A percentile compares a stretch with the other conserved stretches of the same genome.
Conservation (phyloP, 257 asterid species). For the Cruciata laevipes region DNA sequence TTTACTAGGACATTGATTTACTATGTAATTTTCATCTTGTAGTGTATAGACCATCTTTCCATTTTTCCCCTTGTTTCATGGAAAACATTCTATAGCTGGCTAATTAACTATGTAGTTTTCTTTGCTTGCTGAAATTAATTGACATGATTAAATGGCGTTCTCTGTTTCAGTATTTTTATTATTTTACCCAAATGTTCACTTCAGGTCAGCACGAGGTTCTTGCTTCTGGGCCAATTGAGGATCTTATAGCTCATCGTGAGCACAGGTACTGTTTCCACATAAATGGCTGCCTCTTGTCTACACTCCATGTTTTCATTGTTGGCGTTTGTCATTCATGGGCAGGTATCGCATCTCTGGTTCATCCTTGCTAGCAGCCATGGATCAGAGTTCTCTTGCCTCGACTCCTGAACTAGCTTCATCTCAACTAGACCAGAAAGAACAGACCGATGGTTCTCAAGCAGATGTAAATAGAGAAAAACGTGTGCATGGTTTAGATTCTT, state of each 20-base stretch:
- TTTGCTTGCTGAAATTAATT: neutral
- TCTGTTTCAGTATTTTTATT: neutral
- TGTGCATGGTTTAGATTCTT: slow-evolving; percentile 27
- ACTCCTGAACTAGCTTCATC: slow-evolving; percentile 43
- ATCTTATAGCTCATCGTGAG: slow-evolving; percentile 98
- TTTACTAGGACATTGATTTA: slow-evolving; percentile 8
- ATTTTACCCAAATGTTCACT: slow-evolving; percentile 9
- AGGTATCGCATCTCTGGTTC: slow-evolving; percentile 99
- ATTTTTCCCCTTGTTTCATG: neutral
- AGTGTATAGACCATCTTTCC: neutral
- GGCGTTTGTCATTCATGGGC: slow-evolving; percentile 24
- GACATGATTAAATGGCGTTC: slow-evolving; percentile 1
- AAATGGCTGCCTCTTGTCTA: slow-evolving; percentile 5
- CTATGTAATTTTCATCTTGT: neutral
- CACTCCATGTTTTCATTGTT: neutral
- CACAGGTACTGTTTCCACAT: slow-evolving; percentile 55
- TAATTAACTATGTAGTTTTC: neutral
- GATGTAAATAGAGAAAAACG: slow-evolving; percentile 33
- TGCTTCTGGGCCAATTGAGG: slow-evolving; percentile 98
- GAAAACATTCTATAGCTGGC: neutral
- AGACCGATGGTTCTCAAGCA: slow-evolving; percentile 40
- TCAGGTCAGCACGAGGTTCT: slow-evolving; percentile 95
- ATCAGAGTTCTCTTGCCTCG: slow-evolving; percentile 65
- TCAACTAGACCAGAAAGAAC: slow-evolving; percentile 45
- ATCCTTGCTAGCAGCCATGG: slow-evolving; percentile 89